A percentile compares a stretch with the other conserved stretches of the same genome.
Evolutionary conservation across 1,284 basidiomycete species (phyloP).

Genomic region (Ustilago trichophora): DNA sequence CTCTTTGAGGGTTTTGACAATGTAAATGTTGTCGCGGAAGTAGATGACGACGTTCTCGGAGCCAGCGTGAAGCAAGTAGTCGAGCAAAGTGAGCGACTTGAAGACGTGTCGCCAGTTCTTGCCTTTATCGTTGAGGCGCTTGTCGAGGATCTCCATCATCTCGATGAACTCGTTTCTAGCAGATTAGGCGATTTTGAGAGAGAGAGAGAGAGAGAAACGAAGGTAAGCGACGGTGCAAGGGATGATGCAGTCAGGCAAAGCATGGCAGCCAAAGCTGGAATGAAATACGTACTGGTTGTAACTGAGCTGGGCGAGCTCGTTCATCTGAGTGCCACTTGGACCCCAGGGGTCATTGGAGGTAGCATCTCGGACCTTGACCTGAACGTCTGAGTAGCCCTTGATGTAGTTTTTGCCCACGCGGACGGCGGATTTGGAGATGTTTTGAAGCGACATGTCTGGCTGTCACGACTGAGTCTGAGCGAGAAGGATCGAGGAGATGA

Average conservation of each 20-base stretch:
- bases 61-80: constrained; percentile 95
- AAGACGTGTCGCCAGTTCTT: constrained; percentile 99
- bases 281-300: constrained; percentile 85
- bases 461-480: background rate
- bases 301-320: constrained; percentile 95
- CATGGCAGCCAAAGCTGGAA: background rate
- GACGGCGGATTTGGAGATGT: constrained; percentile 63
- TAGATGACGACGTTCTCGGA: constrained; percentile 99
- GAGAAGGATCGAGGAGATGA: background rate
- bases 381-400: constrained; percentile 70
- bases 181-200: too few relatives aligned
- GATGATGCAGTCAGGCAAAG: background rate
- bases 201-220: background rate
- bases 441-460: constrained; percentile 59
- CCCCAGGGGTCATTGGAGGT: constrained; percentile 99
- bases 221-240: background rate
- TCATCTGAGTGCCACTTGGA: constrained; percentile 94
- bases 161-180: constrained; percentile 94
- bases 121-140: constrained; percentile 97
- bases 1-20: constrained; percentile 98
- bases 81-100: constrained; percentile 96
- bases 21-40: constrained; percentile 94
- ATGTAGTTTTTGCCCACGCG: constrained; percentile 66
- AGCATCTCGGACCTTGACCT: constrained; percentile 94
- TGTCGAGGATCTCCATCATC: constrained; percentile 99